A percentile compares a stretch with the other conserved stretches of the same genome.
Conservation (phyloP, 2,329 filamentous ascomycete species). For the Pochonia chlamydosporia region DNA sequence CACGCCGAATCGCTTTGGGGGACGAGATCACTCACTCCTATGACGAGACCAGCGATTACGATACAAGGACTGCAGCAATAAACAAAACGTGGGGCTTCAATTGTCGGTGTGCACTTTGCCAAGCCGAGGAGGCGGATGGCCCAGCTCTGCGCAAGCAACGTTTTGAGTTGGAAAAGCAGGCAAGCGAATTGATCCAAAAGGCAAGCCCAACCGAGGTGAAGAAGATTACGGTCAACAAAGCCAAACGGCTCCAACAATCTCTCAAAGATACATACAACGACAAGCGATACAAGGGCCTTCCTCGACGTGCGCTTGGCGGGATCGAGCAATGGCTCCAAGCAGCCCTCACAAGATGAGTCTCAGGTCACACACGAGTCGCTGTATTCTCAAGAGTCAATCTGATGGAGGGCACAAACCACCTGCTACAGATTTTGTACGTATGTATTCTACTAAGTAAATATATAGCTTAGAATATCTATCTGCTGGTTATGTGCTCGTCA, state of each 20-base stretch:
- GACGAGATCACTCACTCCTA: slow-evolving; percentile 30
- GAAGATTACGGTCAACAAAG: slow-evolving; percentile 15
- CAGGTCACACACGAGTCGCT: too few relatives aligned
- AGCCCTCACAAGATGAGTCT: too few relatives aligned
- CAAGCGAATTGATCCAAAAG: slow-evolving; percentile 13
- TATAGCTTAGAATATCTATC: too few relatives aligned
- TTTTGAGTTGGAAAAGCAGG: slow-evolving; percentile 14
- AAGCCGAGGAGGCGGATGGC: slow-evolving; percentile 20
- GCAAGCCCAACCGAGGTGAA: slow-evolving; percentile 10
- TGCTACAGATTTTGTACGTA: too few relatives aligned
- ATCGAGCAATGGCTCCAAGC: slow-evolving; percentile 24
- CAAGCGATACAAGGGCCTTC: slow-evolving; percentile 18
- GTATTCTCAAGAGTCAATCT: too few relatives aligned
- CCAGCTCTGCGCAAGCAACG: slow-evolving; percentile 14
- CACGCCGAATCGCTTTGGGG: slow-evolving; percentile 20
- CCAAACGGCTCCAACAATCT: slow-evolving; percentile 16
- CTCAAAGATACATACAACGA: slow-evolving; percentile 22
- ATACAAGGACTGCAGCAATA: slow-evolving; percentile 14
- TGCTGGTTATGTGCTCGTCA: too few relatives aligned
- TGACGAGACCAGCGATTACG: slow-evolving; percentile 20
- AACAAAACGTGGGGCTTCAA: slow-evolving; percentile 30
- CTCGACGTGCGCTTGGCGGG: slow-evolving; percentile 13
- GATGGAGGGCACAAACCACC: too few relatives aligned
- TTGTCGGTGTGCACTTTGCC: slow-evolving; percentile 30
- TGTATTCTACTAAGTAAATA: too few relatives aligned